Evolutionary conservation across 2,329 filamentous ascomycete genomes (phyloP).

Genomic region (Talaromyces albobiverticillius): DNA sequence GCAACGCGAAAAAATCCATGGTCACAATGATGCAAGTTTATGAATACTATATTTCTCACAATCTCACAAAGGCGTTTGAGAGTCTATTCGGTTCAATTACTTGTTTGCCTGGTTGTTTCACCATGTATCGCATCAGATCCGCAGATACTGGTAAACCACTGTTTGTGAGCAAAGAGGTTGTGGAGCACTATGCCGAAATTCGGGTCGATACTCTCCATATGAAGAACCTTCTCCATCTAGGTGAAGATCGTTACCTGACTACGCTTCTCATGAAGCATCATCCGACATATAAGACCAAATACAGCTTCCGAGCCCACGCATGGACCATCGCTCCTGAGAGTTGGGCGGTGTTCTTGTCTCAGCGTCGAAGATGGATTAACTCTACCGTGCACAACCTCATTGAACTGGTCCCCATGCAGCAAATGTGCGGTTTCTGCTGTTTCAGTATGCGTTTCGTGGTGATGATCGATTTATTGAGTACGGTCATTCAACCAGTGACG

Average conservation of each 20-base stretch:
- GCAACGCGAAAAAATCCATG: constrained; percentile 88
- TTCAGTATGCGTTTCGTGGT: constrained; percentile 99
- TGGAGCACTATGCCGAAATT: constrained; percentile 84
- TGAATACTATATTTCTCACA: constrained; percentile 99
- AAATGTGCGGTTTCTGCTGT: constrained; percentile 99
- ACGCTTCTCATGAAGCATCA: constrained; percentile 92
- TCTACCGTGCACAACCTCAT: constrained; percentile 97
- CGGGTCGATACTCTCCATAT: constrained; percentile 97
- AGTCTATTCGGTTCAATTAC: constrained; percentile 96
- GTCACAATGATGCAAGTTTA: constrained; percentile 99
- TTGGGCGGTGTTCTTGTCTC: constrained; percentile 92
- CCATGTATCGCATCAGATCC: constrained; percentile 96
- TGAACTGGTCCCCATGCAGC: constrained; percentile 86
- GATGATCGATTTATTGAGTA: constrained; percentile 88
- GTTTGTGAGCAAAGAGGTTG: constrained; percentile 89
- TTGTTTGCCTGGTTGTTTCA: constrained; percentile 97
- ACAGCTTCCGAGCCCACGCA: constrained; percentile 84
- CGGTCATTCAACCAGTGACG: constrained; percentile 86
- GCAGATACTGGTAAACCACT: constrained; percentile 93
- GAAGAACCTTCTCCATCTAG: constrained; percentile 95
- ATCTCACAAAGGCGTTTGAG: constrained; percentile 94
- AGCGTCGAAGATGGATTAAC: constrained; percentile 99
- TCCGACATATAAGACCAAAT: constrained; percentile 96
- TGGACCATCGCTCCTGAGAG: constrained; percentile 97
- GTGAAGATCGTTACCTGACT: constrained; percentile 96